A percentile compares a stretch with the other conserved stretches of the same genome.
Evolutionary conservation across 2,329 filamentous ascomycete genomes (phyloP).

Genomic region (Alternaria gaisen): DNA sequence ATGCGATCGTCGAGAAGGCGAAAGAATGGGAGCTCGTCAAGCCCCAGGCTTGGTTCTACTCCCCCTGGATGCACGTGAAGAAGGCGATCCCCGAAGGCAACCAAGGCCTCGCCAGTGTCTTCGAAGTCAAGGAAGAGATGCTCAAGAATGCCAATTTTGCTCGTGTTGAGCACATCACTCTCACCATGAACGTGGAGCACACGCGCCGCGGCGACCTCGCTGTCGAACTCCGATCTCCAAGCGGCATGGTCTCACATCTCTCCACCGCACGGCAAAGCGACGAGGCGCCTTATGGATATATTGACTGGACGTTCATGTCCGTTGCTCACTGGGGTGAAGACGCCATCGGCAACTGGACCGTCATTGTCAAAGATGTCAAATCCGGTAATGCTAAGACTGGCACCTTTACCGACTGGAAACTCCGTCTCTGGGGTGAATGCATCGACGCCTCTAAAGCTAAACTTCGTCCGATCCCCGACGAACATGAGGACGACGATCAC

Average conservation of each 20-base stretch:
- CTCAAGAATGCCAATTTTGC: constrained; percentile 83
- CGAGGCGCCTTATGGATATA: constrained; percentile 72
- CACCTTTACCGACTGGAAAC: constrained; percentile 86
- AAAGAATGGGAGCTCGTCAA: constrained; percentile 89
- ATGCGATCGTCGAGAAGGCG: constrained; percentile 81
- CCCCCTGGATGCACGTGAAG: constrained; percentile 92
- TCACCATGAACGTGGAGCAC: constrained; percentile 97
- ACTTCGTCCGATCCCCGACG: constrained; percentile 81
- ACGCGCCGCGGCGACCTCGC: constrained; percentile 88
- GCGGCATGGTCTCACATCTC: constrained; percentile 82
- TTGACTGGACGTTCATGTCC: constrained; percentile 99
- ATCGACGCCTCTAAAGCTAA: constrained; percentile 78
- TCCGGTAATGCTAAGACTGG: constrained; percentile 77
- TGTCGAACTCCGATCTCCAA: constrained; percentile 87
- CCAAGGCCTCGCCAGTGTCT: constrained; percentile 78
- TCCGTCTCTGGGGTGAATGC: constrained; percentile 92
- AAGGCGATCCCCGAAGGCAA: constrained; percentile 85
- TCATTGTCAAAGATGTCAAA: constrained; percentile 85
- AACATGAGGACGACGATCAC: constrained; percentile 84
- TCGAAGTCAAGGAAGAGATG: constrained; percentile 83
- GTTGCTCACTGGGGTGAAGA: constrained; percentile 96
- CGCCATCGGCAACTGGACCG: constrained; percentile 87
- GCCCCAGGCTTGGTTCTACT: constrained; percentile 93
- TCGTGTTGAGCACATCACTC: constrained; percentile 90
- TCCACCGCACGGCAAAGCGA: constrained; percentile 79